Evolutionary conservation across 2,329 filamentous ascomycete species (phyloP).

Genomic region (Aureobasidium sp.): DNA sequence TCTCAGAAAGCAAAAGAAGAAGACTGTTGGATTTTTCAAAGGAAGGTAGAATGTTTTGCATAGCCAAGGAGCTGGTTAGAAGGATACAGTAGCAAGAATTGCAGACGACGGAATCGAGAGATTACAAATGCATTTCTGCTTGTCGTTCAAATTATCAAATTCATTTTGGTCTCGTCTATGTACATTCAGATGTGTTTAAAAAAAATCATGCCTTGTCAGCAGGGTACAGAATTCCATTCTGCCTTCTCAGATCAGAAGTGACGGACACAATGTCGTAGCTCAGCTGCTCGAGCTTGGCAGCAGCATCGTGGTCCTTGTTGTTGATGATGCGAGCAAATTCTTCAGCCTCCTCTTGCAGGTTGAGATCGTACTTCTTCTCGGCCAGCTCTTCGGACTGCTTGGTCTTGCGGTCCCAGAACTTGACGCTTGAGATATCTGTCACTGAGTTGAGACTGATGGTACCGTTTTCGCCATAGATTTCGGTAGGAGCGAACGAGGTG

Average conservation of each 20-base stretch:
- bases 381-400: constrained; percentile 38
- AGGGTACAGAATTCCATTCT: constrained; percentile 36
- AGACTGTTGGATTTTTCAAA: no score
- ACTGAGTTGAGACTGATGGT: constrained; percentile 39
- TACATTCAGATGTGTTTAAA: background rate
- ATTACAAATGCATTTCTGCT: no score
- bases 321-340: constrained; percentile 41
- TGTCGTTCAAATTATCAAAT: background rate
- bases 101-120: no score
- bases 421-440: constrained; percentile 39
- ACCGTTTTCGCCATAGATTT: constrained; percentile 44
- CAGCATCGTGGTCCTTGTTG: constrained; percentile 32
- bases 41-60: no score
- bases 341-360: constrained; percentile 42
- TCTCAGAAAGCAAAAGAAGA: no score
- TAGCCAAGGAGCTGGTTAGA: constrained; percentile 1
- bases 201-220: constrained; percentile 14
- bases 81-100: no score
- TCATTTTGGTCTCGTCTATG: background rate
- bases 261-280: constrained; percentile 37
- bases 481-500: constrained; percentile 37
- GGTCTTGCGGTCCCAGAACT: constrained; percentile 36
- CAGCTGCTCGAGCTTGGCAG: constrained; percentile 35
- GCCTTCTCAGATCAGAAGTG: constrained; percentile 38
- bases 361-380: constrained; percentile 35